These are phyloP conservation scores for Westerdykella sp. DNA, from an alignment of 2,329 filamentous ascomycete species.

Conservation along the genomic window DNA sequence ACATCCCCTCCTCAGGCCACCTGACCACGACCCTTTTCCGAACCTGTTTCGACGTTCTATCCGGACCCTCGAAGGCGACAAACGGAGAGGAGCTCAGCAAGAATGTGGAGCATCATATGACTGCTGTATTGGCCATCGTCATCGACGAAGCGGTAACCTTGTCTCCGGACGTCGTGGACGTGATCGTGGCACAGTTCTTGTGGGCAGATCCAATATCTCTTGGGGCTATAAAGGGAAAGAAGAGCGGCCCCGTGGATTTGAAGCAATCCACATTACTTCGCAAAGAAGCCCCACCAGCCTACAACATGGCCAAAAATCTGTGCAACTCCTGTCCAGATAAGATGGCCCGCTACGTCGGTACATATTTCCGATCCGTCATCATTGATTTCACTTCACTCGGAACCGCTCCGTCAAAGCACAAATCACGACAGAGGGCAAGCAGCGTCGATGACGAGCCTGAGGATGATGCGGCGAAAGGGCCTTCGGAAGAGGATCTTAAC, in stretches of 20 bases:
- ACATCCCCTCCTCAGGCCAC: slow-evolving; percentile 74
- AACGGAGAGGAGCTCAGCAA: slow-evolving; percentile 80
- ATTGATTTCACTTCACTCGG: slow-evolving; percentile 66
- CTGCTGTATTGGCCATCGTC: slow-evolving; percentile 72
- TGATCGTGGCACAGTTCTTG: slow-evolving; percentile 92
- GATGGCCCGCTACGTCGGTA: slow-evolving; percentile 89
- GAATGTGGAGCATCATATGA: slow-evolving; percentile 91
- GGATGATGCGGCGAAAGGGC: slow-evolving; percentile 49
- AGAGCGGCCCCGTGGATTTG: slow-evolving; percentile 53
- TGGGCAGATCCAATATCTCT: slow-evolving; percentile 66
- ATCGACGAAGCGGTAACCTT: slow-evolving; percentile 79
- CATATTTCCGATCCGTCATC: slow-evolving; percentile 96
- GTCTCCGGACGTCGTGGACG: slow-evolving; percentile 76
- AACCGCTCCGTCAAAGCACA: slow-evolving; percentile 35
- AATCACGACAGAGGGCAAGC: slow-evolving; percentile 17
- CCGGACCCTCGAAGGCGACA: slow-evolving; percentile 65
- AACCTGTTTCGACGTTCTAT: slow-evolving; percentile 86
- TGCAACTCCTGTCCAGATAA: slow-evolving; percentile 86
- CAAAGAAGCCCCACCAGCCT: slow-evolving; percentile 85
- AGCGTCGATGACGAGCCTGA: slow-evolving; percentile 38
- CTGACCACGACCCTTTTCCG: slow-evolving; percentile 72
- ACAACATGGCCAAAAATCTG: slow-evolving; percentile 92
- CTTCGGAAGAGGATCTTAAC: slow-evolving; percentile 76
- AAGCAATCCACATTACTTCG: slow-evolving; percentile 78
- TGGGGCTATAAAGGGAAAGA: slow-evolving; percentile 47